A percentile compares a stretch with the other conserved stretches of the same genome.
These are phyloP conservation scores for Mycena sp. DNA, from an alignment of 1,284 basidiomycete genomes.

Conservation along the genomic window DNA sequence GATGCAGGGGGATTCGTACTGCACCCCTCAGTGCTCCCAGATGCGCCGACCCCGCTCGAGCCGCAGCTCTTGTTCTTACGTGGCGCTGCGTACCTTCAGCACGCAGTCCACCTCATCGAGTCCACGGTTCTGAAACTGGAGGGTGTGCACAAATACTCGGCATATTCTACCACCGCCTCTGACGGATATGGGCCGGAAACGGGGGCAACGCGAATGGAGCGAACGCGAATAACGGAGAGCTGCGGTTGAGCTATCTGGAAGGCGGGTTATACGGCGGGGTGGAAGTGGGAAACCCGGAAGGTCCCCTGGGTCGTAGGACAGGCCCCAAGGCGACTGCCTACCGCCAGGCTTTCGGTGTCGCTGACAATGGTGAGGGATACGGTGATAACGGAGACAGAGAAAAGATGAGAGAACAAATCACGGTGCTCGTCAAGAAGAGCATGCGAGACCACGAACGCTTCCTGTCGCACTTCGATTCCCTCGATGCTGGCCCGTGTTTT, in stretches of 20 bases:
- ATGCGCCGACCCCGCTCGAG: constrained; percentile 84
- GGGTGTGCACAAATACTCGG: constrained; percentile 62
- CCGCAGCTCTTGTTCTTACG: constrained; percentile 84
- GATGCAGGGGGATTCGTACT: constrained; percentile 8
- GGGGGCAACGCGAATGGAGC: constrained; percentile 19
- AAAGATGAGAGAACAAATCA: constrained; percentile 66
- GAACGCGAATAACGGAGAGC: constrained; percentile 49
- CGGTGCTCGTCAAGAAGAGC: constrained; percentile 68
- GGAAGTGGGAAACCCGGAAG: constrained; percentile 78
- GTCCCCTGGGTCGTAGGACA: constrained; percentile 68
- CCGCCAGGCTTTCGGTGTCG: constrained; percentile 60
- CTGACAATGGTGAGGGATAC: constrained; percentile 25
- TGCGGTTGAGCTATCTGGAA: constrained; percentile 76
- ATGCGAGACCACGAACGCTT: constrained; percentile 85
- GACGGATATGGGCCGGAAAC: constrained; percentile 14
- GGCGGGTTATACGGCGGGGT: constrained; percentile 79
- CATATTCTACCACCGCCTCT: constrained; percentile 62
- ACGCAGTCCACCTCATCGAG: constrained; percentile 79
- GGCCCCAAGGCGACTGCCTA: constrained; percentile 73
- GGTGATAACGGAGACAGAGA: constrained; percentile 16
- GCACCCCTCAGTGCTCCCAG: constrained; percentile 74
- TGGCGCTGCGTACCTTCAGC: constrained; percentile 80
- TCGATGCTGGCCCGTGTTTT: constrained; percentile 37
- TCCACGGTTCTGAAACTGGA: constrained; percentile 73
- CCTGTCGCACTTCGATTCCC: constrained; percentile 80